A percentile compares a stretch with the other conserved stretches of the same genome.
Evolutionary conservation across 495 filamentous ascomycete genomes (phyloP).

Genomic region (Podospora tetraspora): DNA sequence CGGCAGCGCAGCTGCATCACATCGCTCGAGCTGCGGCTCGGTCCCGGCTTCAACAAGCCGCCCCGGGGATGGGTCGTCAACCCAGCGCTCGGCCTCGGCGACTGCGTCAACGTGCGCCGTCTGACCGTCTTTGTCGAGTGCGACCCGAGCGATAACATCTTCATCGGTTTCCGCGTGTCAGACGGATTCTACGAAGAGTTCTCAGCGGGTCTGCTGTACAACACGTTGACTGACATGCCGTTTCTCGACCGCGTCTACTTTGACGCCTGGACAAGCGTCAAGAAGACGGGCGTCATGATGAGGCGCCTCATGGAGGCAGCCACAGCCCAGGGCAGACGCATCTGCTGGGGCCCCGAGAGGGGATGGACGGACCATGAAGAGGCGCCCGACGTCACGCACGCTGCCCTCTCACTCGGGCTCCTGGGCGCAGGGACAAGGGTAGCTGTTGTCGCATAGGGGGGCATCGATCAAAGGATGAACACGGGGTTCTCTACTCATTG

Average conservation of each 20-base stretch:
- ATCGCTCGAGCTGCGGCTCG: conserved; percentile 69
- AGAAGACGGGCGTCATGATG: conserved; percentile 65
- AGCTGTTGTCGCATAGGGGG: background rate
- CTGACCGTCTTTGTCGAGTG: conserved; percentile 73
- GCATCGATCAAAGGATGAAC: background rate
- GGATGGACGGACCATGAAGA: conserved; percentile 54
- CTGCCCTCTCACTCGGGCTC: background rate
- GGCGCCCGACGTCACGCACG: background rate
- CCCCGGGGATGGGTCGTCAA: conserved; percentile 69
- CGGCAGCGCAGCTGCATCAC: conserved; percentile 61
- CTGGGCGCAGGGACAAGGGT: background rate
- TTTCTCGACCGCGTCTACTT: conserved; percentile 61
- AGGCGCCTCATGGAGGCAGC: conserved; percentile 56
- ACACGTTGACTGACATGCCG: conserved; percentile 57
- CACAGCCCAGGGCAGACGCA: conserved; percentile 43
- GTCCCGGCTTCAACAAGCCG: conserved; percentile 73
- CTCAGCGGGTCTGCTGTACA: conserved; percentile 51
- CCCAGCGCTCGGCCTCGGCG: conserved; percentile 56
- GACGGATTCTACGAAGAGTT: conserved; percentile 73
- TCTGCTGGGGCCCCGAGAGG: conserved; percentile 65
- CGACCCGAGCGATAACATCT: conserved; percentile 69
- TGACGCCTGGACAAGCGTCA: conserved; percentile 67
- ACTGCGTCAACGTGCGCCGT: conserved; percentile 55
- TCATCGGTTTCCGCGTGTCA: conserved; percentile 65
- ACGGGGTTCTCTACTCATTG: background rate